Conservation (phyloP, 179 eudicot species). For the Corrigiola litoralis region DNA sequence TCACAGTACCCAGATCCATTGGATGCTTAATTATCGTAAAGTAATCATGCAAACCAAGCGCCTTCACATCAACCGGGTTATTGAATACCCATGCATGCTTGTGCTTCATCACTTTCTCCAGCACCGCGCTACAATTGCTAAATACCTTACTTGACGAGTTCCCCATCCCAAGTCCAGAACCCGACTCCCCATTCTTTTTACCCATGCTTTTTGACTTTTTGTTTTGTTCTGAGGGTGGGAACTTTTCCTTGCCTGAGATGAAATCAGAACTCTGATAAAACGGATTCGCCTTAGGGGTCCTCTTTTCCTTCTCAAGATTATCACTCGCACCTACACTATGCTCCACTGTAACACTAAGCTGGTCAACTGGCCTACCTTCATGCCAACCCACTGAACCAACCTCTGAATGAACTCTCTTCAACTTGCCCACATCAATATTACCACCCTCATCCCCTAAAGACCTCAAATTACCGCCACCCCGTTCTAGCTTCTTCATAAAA, state of each 20-base stretch:
- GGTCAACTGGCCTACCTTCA: slow-evolving; percentile 43
- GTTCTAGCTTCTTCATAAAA: slow-evolving; percentile 62
- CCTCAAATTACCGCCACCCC: slow-evolving; percentile 30
- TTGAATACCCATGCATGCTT: slow-evolving; percentile 47
- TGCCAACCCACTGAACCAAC: slow-evolving; percentile 38
- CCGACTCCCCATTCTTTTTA: slow-evolving; percentile 45
- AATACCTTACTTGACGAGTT: slow-evolving; percentile 35
- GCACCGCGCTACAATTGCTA: slow-evolving; percentile 32
- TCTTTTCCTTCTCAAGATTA: slow-evolving; percentile 59
- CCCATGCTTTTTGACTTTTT: slow-evolving; percentile 55
- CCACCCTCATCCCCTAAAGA: slow-evolving; percentile 30
- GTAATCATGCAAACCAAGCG: slow-evolving; percentile 44
- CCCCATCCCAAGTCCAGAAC: slow-evolving; percentile 36
- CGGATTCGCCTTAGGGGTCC: slow-evolving; percentile 67
- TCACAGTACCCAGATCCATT: slow-evolving; percentile 52
- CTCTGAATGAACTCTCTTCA: slow-evolving; percentile 48
- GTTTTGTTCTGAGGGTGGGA: slow-evolving; percentile 23
- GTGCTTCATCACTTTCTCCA: slow-evolving; percentile 42
- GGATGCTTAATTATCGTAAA: slow-evolving; percentile 43
- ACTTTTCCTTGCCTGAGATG: slow-evolving; percentile 57
- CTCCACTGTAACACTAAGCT: slow-evolving; percentile 48
- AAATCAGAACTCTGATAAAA: slow-evolving; percentile 60
- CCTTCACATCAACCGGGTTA: slow-evolving; percentile 44
- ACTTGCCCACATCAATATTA: slow-evolving; percentile 27
- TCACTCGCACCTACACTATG: slow-evolving; percentile 47